Evolutionary conservation across 2,329 filamentous ascomycete species (phyloP).

Genomic region (Torrubiellomyces zombiae): DNA sequence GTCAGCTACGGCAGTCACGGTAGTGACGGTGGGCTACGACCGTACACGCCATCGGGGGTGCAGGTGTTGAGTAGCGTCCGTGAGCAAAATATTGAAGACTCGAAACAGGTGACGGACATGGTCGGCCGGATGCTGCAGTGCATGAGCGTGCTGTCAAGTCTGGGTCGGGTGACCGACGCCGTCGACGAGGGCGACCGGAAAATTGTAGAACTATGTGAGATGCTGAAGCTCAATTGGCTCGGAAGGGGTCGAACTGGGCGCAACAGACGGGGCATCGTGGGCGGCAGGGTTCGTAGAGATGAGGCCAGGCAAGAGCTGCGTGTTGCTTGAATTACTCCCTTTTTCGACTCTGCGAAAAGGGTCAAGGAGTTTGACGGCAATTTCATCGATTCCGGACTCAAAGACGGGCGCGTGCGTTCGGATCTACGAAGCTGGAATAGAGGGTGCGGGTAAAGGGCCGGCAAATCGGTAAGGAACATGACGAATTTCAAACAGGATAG

Average conservation of each 20-base stretch:
- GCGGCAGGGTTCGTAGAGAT: conserved; percentile 37
- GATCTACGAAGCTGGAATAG: no score
- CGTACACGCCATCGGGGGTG: conserved; percentile 30
- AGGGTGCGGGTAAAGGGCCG: no score
- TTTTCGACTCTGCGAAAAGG: not conserved
- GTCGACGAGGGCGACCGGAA: conserved; percentile 59
- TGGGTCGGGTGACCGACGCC: conserved; percentile 39
- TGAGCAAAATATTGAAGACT: conserved; percentile 48
- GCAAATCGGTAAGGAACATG: no score
- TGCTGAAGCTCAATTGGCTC: conserved; percentile 93
- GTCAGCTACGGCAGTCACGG: conserved; percentile 48
- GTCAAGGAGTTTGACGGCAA: conserved; percentile 4
- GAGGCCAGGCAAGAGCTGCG: conserved; percentile 23
- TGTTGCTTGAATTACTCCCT: conserved; percentile 16
- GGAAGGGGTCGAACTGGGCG: conserved; percentile 77
- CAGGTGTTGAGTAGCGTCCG: conserved; percentile 25
- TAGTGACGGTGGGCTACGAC: conserved; percentile 25
- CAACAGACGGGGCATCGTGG: conserved; percentile 80
- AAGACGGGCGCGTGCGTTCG: not conserved
- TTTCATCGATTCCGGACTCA: no score
- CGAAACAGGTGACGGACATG: conserved; percentile 76
- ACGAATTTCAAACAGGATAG: no score
- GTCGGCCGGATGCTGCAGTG: conserved; percentile 94
- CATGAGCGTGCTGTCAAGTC: conserved; percentile 71
- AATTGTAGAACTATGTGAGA: conserved; percentile 68